A percentile compares a stretch with the other conserved stretches of the same genome.
These are phyloP conservation scores for Trichoderma sp. DNA, from an alignment of 2,329 filamentous ascomycete genomes.

Conservation along the genomic window DNA sequence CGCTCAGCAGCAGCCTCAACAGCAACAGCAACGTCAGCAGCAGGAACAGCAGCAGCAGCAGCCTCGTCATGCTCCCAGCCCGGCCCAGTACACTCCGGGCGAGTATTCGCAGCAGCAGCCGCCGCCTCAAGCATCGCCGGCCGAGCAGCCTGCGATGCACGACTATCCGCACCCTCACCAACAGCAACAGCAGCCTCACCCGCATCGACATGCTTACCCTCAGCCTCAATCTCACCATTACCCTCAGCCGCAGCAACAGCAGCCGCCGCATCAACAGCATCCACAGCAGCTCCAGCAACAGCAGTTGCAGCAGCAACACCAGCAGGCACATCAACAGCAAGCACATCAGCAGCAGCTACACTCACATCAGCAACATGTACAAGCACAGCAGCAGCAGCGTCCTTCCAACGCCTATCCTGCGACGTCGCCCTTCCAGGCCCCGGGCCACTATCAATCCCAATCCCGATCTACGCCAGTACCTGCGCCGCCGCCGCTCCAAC, in stretches of 20 bases:
- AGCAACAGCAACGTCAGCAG: slow-evolving; percentile 26
- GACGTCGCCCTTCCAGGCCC: slow-evolving; percentile 41
- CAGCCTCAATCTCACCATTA: slow-evolving; percentile 16
- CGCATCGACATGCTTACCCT: background rate
- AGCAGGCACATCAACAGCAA: slow-evolving; percentile 6
- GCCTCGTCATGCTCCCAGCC: slow-evolving; percentile 48
- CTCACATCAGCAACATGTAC: slow-evolving; percentile 33
- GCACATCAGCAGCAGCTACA: slow-evolving; percentile 23
- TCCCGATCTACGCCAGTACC: slow-evolving; percentile 34
- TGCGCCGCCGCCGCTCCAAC: slow-evolving; percentile 48
- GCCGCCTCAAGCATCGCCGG: slow-evolving; percentile 48
- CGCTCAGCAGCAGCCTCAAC: slow-evolving; percentile 34
- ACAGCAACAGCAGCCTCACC: slow-evolving; percentile 3
- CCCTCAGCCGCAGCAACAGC: background rate
- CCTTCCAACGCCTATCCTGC: slow-evolving; percentile 41
- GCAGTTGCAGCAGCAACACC: background rate
- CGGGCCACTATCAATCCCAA: slow-evolving; percentile 46
- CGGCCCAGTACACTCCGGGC: slow-evolving; percentile 50
- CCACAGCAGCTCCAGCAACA: background rate
- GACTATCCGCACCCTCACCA: slow-evolving; percentile 43
- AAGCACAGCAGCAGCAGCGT: slow-evolving; percentile 32
- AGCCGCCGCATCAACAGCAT: background rate
- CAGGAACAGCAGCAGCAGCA: slow-evolving; percentile 34
- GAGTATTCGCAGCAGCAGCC: slow-evolving; percentile 47
- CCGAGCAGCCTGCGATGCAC: slow-evolving; percentile 45